Evolutionary conservation across 129 eudicot species (phyloP).

Genomic region (Silybum marianum): DNA sequence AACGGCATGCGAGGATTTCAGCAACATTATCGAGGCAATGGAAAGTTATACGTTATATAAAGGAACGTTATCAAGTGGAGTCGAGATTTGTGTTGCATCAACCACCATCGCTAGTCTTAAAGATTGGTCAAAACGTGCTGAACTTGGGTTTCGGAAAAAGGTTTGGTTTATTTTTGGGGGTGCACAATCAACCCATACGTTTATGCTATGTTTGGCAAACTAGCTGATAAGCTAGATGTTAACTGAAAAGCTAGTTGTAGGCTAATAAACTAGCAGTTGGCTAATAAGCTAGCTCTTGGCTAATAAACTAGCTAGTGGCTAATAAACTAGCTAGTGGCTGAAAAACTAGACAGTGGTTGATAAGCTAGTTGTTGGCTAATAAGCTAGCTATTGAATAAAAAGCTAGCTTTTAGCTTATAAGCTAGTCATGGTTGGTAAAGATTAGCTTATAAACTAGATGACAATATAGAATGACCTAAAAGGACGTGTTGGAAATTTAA

Average conservation of each 20-base stretch:
- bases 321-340: too few species aligned
- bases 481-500: neutral
- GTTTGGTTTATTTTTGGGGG: slow-evolving; percentile 38
- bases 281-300: too few species aligned
- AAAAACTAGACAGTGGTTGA: too few species aligned
- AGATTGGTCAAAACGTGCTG: slow-evolving; percentile 76
- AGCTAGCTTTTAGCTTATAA: too few species aligned
- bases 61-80: slow-evolving; percentile 94
- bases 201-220: neutral
- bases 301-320: too few species aligned
- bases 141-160: slow-evolving; percentile 68
- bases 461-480: neutral
- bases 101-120: slow-evolving; percentile 48
- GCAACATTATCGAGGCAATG: slow-evolving; percentile 65
- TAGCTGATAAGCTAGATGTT: neutral
- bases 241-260: too few species aligned
- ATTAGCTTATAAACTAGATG: neutral
- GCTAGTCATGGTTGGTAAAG: neutral
- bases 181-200: neutral
- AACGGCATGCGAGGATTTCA: slow-evolving; percentile 95
- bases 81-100: slow-evolving; percentile 78
- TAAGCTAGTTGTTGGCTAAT: too few species aligned
- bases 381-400: too few species aligned
- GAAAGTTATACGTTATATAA: slow-evolving; percentile 70
- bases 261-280: too few species aligned